Conservation (phyloP, 2,329 filamentous ascomycete species). For the Colletotrichum sp. region DNA sequence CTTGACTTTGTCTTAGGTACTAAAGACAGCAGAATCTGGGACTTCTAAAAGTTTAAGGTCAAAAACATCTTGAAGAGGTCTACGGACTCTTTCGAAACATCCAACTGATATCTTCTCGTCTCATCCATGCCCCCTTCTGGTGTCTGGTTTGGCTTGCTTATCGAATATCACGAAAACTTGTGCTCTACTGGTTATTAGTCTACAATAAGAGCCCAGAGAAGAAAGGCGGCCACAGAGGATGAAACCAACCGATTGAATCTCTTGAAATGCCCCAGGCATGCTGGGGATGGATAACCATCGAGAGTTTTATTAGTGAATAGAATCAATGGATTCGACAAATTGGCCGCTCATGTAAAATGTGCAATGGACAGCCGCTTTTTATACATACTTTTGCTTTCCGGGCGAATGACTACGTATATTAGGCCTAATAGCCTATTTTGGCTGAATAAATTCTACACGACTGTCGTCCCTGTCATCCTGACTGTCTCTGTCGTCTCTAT, state of each 20-base stretch:
- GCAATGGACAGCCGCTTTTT: too few species aligned
- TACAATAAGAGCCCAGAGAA: too few species aligned
- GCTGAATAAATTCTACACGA: too few species aligned
- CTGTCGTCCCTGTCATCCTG: too few species aligned
- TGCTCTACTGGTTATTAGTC: fast-evolving
- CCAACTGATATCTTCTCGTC: not conserved
- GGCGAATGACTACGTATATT: not conserved
- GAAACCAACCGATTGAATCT: not conserved
- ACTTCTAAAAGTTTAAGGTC: fast-evolving
- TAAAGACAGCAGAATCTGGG: not conserved
- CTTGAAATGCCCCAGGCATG: not conserved
- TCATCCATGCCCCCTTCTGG: not conserved
- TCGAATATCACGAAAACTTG: fast-evolving
- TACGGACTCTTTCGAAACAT: not conserved
- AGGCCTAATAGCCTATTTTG: not conserved
- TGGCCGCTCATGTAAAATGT: too few species aligned
- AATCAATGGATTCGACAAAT: too few species aligned
- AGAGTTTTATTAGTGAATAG: too few species aligned
- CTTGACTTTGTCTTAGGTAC: fast-evolving
- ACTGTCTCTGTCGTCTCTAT: too few species aligned
- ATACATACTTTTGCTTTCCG: not conserved
- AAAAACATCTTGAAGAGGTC: too few species aligned
- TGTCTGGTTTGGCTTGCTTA: fast-evolving
- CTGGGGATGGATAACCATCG: not conserved
- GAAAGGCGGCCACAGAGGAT: too few species aligned